Evolutionary conservation across 2,329 filamentous ascomycete genomes (phyloP).

Genomic region (Apiospora hydei): DNA sequence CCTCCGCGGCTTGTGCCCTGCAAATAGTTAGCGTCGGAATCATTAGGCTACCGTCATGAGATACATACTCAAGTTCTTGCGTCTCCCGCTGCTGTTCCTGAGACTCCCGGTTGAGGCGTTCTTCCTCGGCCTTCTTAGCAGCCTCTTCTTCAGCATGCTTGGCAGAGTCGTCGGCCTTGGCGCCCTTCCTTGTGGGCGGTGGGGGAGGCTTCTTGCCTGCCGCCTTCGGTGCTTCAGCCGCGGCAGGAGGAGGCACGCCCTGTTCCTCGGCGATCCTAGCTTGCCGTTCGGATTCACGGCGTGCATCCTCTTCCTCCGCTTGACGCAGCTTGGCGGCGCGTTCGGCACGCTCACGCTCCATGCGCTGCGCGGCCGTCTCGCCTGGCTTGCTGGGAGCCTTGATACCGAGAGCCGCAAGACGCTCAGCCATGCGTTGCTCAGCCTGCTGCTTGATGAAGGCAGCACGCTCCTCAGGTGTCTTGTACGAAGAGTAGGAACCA

Average conservation of each 20-base stretch:
- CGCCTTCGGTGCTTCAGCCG: constrained; percentile 48
- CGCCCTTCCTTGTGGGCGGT: constrained; percentile 78
- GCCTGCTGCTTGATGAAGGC: constrained; percentile 98
- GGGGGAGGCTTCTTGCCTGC: constrained; percentile 73
- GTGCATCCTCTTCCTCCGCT: constrained; percentile 93
- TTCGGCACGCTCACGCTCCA: constrained; percentile 88
- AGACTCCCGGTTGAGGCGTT: constrained; percentile 73
- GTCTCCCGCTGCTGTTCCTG: constrained; percentile 78
- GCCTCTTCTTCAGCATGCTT: constrained; percentile 58
- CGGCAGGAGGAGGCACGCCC: constrained; percentile 62
- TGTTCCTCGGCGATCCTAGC: constrained; percentile 83
- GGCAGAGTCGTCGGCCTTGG: constrained; percentile 58
- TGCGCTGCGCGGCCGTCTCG: constrained; percentile 82
- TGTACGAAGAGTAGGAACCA: constrained; percentile 81
- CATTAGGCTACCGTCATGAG: neutral
- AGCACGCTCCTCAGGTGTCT: constrained; percentile 90
- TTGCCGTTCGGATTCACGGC: constrained; percentile 86
- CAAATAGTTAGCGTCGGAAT: constrained; percentile 31
- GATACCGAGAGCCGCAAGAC: constrained; percentile 90
- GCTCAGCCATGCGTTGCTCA: constrained; percentile 95
- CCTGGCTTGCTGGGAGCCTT: constrained; percentile 81
- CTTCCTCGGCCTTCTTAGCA: constrained; percentile 69
- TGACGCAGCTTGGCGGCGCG: constrained; percentile 85
- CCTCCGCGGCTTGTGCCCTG: constrained; percentile 75
- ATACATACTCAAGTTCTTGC: constrained; percentile 81